Evolutionary conservation across 2,329 filamentous ascomycete genomes (phyloP).

Genomic region (Colletotrichum coccodes): DNA sequence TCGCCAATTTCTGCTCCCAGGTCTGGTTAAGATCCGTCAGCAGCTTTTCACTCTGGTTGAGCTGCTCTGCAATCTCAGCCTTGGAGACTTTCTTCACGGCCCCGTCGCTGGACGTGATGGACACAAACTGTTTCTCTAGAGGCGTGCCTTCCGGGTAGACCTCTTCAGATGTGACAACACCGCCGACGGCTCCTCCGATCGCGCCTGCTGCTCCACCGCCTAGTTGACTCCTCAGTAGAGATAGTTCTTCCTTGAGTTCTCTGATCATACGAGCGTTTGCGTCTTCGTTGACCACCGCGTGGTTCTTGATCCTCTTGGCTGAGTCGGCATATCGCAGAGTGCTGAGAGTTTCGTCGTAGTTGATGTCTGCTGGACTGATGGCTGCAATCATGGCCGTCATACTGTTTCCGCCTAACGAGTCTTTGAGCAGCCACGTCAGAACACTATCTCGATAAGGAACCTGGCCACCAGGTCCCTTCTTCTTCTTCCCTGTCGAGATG

Average conservation of each 20-base stretch:
- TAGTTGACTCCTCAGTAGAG: conserved; percentile 86
- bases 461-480: conserved; percentile 76
- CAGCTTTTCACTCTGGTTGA: conserved; percentile 96
- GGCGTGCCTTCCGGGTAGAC: conserved; percentile 94
- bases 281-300: conserved; percentile 98
- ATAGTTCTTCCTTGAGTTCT: conserved; percentile 94
- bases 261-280: conserved; percentile 99
- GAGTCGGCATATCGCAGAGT: conserved; percentile 97
- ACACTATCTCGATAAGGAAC: conserved; percentile 98
- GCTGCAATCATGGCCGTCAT: conserved; percentile 99
- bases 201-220: conserved; percentile 62
- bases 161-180: conserved; percentile 72
- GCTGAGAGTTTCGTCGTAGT: conserved; percentile 97
- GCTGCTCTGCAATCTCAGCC: conserved; percentile 95
- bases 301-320: conserved; percentile 99
- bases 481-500: conserved; percentile 85
- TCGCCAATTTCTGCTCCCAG: conserved; percentile 95
- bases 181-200: conserved; percentile 52
- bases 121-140: conserved; percentile 94
- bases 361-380: conserved; percentile 98
- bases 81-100: conserved; percentile 95
- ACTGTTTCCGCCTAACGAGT: conserved; percentile 96
- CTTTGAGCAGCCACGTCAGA: conserved; percentile 95
- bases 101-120: conserved; percentile 88
- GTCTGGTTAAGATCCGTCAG: conserved; percentile 97